These are phyloP conservation scores for Solanum appendiculatum DNA, from an alignment of 257 asterid species.

Conservation along the genomic window DNA sequence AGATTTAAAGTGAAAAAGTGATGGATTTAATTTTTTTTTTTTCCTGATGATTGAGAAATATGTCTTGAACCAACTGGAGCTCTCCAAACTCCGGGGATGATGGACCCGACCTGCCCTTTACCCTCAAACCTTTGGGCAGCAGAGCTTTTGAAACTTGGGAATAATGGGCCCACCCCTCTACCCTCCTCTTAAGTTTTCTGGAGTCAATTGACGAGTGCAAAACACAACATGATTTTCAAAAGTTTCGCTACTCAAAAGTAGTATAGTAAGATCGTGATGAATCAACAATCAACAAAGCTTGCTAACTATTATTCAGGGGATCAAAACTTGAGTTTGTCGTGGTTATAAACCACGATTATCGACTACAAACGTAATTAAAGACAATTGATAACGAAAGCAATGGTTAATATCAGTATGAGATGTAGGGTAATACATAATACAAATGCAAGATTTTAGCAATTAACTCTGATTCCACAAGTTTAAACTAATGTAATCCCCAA, in stretches of 20 bases:
- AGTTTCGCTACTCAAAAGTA: not conserved
- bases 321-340: not conserved
- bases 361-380: not conserved
- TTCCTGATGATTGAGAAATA: not conserved
- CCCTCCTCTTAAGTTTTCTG: not conserved
- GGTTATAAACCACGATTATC: not conserved
- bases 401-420: not conserved
- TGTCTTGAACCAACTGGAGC: not conserved
- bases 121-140: not conserved
- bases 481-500: not conserved
- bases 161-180: not conserved
- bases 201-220: not conserved
- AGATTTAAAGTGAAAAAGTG: not conserved
- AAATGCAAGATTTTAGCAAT: not conserved
- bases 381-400: not conserved
- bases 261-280: not conserved
- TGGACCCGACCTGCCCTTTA: not conserved
- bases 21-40: not conserved
- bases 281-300: not conserved
- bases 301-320: not conserved
- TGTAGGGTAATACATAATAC: not conserved
- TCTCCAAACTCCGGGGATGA: not conserved
- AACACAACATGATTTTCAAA: not conserved
- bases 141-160: not conserved
- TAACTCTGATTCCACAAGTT: not conserved